Base-by-base conservation (phyloP, 108 stramenopile species). In the Fragilaria crotonensis region DNA sequence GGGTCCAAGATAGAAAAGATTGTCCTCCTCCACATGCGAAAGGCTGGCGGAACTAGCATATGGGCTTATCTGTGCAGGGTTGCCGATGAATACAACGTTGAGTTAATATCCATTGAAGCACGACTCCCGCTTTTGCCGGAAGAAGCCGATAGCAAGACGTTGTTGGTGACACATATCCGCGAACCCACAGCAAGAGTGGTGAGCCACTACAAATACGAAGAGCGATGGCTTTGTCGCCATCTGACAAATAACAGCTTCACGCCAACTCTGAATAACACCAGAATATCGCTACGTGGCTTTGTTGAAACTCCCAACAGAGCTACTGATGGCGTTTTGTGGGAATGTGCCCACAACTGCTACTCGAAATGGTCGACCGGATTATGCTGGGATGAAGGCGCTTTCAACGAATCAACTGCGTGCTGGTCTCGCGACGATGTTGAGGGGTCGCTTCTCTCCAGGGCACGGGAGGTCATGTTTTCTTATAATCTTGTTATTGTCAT, bases 201-300 rank as follows among this genome's bases (percentile, higher is more conserved):
- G 11, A 59, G 58, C 18, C 41, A 59, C 18, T 59, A 48, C 41
- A 59, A 59, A 49, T 59, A 59, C 41, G 48, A 46, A 46, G 41
- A n/a, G 36, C 58, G 58, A 4, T 59, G 58, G 58, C 21, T 4
- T 46, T 59, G 58, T 25, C 7, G 14, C 7, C 11, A 7, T 41
- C 36, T 41, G 11, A 14, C 14, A 14, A 41, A 41, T 11, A 7
- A 7, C 7, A 11, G 11, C n/a, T 41, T 41, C 14, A 41, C 14
- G 11, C 36, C 36, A 41, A 41, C 7, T 41, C 14, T 41, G 36
- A 41, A 41, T 14, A 41, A 41, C 14, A 41, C 36, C 11, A 41
- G 36, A 14, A 41, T 41, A 14, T 41, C 36, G 11, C 14, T 41
- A 14, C 11, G 14, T 41, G 14, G 11, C 36, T 41, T 41, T 41